These are phyloP conservation scores for Aspergillus luchuensis DNA, from an alignment of 2,329 filamentous ascomycete species.

Conservation along the genomic window DNA sequence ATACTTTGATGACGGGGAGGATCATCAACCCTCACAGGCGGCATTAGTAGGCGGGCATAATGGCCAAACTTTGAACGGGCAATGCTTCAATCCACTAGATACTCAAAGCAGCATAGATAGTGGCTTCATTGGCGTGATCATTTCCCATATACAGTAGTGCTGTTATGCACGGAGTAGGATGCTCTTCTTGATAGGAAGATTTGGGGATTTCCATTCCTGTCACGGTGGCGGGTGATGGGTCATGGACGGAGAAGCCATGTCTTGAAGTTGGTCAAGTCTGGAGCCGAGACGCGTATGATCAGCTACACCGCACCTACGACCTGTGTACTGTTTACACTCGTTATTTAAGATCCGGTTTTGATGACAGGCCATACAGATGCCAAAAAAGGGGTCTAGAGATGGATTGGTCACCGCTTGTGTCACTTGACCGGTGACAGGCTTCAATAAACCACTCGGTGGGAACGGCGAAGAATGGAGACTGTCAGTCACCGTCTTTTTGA, in stretches of 20 bases:
- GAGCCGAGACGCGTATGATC: conserved; percentile 4
- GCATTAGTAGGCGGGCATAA: background rate
- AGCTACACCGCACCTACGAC: background rate
- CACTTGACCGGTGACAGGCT: conserved; percentile 2
- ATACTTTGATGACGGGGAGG: background rate
- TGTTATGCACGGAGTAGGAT: background rate
- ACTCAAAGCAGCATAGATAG: background rate
- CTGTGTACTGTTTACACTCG: background rate
- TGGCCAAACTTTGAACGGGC: background rate
- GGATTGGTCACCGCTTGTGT: conserved; percentile 3
- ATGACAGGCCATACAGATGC: conserved; percentile 4
- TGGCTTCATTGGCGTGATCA: background rate
- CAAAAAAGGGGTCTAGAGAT: conserved; percentile 1
- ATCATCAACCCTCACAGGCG: background rate
- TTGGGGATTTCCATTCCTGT: background rate
- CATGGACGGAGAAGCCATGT: conserved; percentile 1
- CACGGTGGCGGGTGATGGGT: conserved; percentile 3
- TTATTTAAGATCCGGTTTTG: conserved; percentile 3
- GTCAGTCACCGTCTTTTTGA: conserved; percentile 1
- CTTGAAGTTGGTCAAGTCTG: background rate
- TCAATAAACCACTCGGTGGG: background rate
- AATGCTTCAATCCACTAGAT: background rate
- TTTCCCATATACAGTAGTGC: background rate
- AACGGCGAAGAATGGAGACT: background rate
- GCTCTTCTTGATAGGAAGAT: background rate